Conservation (phyloP, 2,329 filamentous ascomycete species). For the Cryphonectria japonica region DNA sequence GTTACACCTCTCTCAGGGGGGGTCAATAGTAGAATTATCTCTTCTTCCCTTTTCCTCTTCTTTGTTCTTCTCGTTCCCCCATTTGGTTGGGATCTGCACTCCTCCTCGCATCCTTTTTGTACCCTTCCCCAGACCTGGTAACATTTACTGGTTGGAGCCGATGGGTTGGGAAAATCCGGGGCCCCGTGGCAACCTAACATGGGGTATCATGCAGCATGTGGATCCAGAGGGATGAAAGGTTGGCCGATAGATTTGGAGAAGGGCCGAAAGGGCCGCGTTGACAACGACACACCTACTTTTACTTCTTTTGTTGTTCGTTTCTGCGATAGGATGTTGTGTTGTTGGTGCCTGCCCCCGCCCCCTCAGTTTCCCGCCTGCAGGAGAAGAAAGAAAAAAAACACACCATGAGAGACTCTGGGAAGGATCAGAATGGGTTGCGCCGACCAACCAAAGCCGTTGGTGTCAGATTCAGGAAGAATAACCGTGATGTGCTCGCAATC, state of each 20-base stretch:
- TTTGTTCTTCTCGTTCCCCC: background rate
- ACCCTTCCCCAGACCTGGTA: background rate
- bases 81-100: background rate
- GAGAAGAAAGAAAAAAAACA: background rate
- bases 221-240: conserved; percentile 4
- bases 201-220: conserved; percentile 1
- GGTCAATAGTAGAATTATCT: background rate
- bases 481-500: background rate
- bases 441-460: background rate
- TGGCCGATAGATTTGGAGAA: conserved; percentile 10
- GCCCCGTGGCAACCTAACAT: conserved; percentile 8
- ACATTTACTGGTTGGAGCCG: background rate
- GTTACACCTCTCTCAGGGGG: background rate
- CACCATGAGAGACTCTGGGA: background rate
- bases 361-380: background rate
- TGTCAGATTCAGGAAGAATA: background rate
- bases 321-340: background rate
- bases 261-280: conserved; percentile 10
- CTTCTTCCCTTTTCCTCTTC: background rate
- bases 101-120: background rate
- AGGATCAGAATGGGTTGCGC: background rate
- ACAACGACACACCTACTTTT: background rate
- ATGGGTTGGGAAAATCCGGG: conserved; percentile 10
- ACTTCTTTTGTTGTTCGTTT: background rate
- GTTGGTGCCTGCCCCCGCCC: background rate